A percentile compares a stretch with the other conserved stretches of the same genome.
These are phyloP conservation scores for Albophoma yamanashiensis DNA, from an alignment of 2,329 filamentous ascomycete species.

Conservation along the genomic window DNA sequence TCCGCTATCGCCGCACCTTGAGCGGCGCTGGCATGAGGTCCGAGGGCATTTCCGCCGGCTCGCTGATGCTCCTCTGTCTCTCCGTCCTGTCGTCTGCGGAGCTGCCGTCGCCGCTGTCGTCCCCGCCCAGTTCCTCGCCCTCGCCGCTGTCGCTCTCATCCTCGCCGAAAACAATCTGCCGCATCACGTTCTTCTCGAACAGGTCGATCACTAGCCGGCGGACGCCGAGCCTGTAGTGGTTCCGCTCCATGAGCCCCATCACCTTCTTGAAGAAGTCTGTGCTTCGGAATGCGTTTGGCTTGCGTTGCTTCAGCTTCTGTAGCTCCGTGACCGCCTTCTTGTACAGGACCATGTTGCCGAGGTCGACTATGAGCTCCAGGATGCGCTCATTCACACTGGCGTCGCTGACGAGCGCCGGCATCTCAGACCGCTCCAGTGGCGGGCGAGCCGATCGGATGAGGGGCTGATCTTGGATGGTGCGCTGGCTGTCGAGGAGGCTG, in stretches of 20 bases:
- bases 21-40: slow-evolving; percentile 23
- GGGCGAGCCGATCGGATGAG: slow-evolving; percentile 29
- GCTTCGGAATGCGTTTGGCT: slow-evolving; percentile 64
- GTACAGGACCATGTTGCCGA: slow-evolving; percentile 88
- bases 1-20: slow-evolving; percentile 13
- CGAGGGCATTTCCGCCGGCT: slow-evolving; percentile 24
- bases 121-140: slow-evolving; percentile 40
- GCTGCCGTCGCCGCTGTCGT: slow-evolving; percentile 46
- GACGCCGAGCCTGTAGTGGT: slow-evolving; percentile 79
- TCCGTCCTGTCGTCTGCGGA: slow-evolving; percentile 45
- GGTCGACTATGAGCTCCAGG: slow-evolving; percentile 71
- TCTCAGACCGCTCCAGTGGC: slow-evolving; percentile 30
- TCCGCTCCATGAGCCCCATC: slow-evolving; percentile 74
- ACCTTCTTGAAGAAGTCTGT: slow-evolving; percentile 74
- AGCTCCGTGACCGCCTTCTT: slow-evolving; percentile 80
- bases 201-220: slow-evolving; percentile 87
- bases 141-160: slow-evolving; percentile 54
- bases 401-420: slow-evolving; percentile 40
- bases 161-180: slow-evolving; percentile 67
- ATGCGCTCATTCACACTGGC: slow-evolving; percentile 66
- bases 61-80: slow-evolving; percentile 43
- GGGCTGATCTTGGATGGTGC: slow-evolving; percentile 36
- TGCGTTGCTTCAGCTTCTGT: slow-evolving; percentile 65
- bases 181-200: slow-evolving; percentile 83
- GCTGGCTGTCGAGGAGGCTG: slow-evolving; percentile 37